These are phyloP conservation scores for Rhexocercosporidium sp. DNA, from an alignment of 2,329 filamentous ascomycete genomes.

Conservation along the genomic window DNA sequence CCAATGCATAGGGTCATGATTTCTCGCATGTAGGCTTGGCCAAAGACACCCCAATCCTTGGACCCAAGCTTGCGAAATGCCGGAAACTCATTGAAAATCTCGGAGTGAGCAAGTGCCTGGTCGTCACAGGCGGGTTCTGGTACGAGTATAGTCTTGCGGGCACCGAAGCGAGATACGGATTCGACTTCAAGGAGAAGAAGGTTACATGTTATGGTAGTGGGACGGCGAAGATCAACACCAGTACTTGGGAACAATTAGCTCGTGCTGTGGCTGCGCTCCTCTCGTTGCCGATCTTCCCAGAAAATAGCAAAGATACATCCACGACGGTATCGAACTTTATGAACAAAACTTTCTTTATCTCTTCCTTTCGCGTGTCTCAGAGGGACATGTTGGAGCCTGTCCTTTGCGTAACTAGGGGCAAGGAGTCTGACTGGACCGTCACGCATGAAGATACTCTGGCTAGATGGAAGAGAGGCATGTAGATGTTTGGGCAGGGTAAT, in stretches of 20 bases:
- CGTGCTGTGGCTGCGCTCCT: not conserved
- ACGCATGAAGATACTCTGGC: conserved; percentile 15
- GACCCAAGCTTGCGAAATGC: conserved; percentile 32
- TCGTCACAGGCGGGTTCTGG: conserved; percentile 55
- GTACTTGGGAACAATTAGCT: conserved; percentile 52
- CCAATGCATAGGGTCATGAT: conserved; percentile 53
- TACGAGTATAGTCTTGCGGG: conserved; percentile 56
- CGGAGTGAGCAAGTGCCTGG: conserved; percentile 45
- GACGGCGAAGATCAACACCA: conserved; percentile 48
- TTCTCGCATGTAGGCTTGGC: conserved; percentile 27
- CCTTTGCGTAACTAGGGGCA: conserved; percentile 30
- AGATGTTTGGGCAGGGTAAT: conserved; percentile 23
- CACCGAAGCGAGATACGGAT: conserved; percentile 47
- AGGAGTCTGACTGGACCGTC: conserved; percentile 32
- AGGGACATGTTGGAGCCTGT: conserved; percentile 52
- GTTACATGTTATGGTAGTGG: conserved; percentile 59
- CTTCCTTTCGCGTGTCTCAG: conserved; percentile 54
- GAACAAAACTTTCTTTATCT: conserved; percentile 50
- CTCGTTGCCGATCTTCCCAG: not conserved
- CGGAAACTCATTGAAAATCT: conserved; percentile 44
- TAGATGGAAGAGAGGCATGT: conserved; percentile 23
- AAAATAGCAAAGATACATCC: not conserved
- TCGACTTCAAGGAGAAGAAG: conserved; percentile 52
- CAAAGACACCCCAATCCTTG: conserved; percentile 36
- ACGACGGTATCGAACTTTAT: conserved; percentile 17